Conservation (phyloP, 495 filamentous ascomycete species). For the Cenococcum geophilum region DNA sequence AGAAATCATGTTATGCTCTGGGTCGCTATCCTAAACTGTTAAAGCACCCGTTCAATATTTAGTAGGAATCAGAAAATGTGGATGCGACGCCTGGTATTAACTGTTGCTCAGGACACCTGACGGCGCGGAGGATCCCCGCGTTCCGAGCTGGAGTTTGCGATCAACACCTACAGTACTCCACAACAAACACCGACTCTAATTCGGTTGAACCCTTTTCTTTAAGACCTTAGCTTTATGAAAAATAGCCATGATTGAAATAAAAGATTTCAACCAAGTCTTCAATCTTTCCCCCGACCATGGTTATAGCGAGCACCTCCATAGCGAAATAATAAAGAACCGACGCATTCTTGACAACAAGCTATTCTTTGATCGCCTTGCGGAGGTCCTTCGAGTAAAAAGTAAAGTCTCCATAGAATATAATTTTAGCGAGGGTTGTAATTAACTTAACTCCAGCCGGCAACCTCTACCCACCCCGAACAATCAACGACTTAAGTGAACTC, state of each 20-base stretch:
- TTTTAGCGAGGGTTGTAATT: not conserved
- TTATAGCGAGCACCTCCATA: not conserved
- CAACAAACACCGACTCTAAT: not conserved
- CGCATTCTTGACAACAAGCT: constrained; percentile 5
- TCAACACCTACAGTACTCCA: not conserved
- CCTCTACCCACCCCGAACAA: constrained; percentile 63
- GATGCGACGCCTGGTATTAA: too few species aligned
- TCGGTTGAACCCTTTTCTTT: too few species aligned
- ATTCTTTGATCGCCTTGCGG: constrained; percentile 2
- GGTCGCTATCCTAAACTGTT: too few species aligned
- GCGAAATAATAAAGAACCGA: not conserved
- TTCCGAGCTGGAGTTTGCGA: not conserved
- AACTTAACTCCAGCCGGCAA: constrained; percentile 44
- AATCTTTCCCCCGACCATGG: not conserved
- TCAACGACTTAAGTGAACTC: constrained; percentile 56
- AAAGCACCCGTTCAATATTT: too few species aligned
- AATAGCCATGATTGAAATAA: constrained; percentile 1
- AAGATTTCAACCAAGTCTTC: not conserved
- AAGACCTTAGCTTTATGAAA: too few species aligned
- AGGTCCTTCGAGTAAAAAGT: not conserved
- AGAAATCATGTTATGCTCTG: too few species aligned
- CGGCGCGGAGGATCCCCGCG: too few species aligned
- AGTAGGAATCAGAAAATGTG: too few species aligned
- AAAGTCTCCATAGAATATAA: not conserved
- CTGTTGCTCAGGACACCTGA: too few species aligned